phyloP scores from a whole-genome alignment of 306 rosid genomes.

The Ammopiptanthus mongolicus region DNA sequence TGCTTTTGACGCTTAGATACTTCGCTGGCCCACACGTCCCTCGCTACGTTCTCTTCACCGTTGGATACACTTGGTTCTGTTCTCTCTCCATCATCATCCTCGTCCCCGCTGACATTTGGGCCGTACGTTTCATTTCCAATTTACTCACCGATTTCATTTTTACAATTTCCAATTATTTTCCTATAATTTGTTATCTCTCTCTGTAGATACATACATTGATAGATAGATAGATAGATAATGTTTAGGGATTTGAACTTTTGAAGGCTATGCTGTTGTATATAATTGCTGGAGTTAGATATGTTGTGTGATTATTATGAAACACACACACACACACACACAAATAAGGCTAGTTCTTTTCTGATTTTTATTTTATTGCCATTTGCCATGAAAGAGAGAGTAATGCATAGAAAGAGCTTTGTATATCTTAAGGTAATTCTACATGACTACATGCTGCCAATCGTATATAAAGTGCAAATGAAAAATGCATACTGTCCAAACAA shows the following conservation, averaged over 20 bases:
- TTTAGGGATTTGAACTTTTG: background rate
- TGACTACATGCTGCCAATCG: background rate
- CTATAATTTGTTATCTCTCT: background rate
- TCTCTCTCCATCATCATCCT: conserved; percentile 86
- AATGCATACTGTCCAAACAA: background rate
- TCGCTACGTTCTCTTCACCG: conserved; percentile 81
- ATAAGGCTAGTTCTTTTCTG: background rate
- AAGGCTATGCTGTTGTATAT: background rate
- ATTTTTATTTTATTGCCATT: background rate
- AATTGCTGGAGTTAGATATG: background rate
- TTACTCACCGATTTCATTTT: no score
- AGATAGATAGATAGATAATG: background rate
- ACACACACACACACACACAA: no score
- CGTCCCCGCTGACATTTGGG: conserved; percentile 97
- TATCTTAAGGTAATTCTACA: background rate
- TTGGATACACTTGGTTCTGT: conserved; percentile 93
- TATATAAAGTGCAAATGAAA: background rate
- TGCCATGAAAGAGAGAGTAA: background rate
- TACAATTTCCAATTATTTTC: background rate
- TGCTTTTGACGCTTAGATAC: conserved; percentile 66
- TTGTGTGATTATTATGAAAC: background rate
- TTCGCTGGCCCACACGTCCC: conserved; percentile 84
- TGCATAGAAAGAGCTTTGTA: background rate
- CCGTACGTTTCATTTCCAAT: conserved; percentile 36
- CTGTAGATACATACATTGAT: background rate